These are phyloP conservation scores for Spizellomyces sp. DNA, from an alignment of 192 early-diverging fungal genomes.

Conservation along the genomic window DNA sequence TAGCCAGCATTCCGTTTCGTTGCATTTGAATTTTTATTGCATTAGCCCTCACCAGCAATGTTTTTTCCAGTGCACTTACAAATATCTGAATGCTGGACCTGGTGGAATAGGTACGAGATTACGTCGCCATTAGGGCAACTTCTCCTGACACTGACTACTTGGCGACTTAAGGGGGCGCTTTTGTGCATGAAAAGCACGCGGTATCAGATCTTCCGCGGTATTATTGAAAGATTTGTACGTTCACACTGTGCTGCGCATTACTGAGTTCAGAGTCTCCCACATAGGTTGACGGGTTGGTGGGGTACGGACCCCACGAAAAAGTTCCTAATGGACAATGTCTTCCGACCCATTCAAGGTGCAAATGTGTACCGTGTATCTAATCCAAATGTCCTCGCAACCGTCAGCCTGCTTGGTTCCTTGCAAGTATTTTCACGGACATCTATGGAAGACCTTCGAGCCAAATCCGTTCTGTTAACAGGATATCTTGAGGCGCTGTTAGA, in stretches of 20 bases:
- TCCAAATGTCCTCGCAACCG: constrained; percentile 76
- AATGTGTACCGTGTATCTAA: constrained; percentile 87
- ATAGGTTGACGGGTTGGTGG: constrained; percentile 93
- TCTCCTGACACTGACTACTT: no score
- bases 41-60: background rate
- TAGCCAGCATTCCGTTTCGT: background rate
- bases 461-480: constrained; percentile 77
- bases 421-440: constrained; percentile 75
- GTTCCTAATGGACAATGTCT: constrained; percentile 86
- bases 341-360: constrained; percentile 79
- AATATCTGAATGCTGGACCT: constrained; percentile 97
- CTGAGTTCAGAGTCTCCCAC: background rate
- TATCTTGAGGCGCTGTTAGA: constrained; percentile 82
- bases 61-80: constrained; percentile 85
- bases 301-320: constrained; percentile 78
- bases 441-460: constrained; percentile 70
- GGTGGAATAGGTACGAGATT: constrained; percentile 71
- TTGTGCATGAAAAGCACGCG: constrained; percentile 86
- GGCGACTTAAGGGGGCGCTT: constrained; percentile 59
- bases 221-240: background rate
- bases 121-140: no score
- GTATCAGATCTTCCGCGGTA: constrained; percentile 58
- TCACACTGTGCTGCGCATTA: background rate
- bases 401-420: constrained; percentile 75
- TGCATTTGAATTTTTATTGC: background rate